These are phyloP conservation scores for Volvariella surrecta DNA, from an alignment of 1,284 basidiomycete genomes.

Conservation along the genomic window DNA sequence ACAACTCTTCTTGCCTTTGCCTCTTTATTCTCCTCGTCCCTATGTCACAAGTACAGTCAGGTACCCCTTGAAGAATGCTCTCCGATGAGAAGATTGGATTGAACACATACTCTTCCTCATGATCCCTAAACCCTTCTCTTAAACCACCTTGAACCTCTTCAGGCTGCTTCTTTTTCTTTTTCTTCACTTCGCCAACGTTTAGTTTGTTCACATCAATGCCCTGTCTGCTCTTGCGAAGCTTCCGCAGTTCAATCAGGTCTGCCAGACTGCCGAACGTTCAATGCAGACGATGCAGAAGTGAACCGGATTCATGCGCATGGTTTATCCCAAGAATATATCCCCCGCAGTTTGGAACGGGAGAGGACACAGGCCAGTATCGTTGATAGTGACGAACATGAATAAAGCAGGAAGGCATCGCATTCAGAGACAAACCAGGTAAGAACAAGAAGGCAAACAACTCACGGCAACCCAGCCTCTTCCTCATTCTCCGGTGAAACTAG, in stretches of 20 bases:
- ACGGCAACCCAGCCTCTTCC: constrained; percentile 42
- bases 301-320: no score
- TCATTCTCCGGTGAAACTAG: constrained; percentile 22
- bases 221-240: constrained; percentile 63
- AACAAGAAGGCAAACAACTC: constrained; percentile 20
- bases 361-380: no score
- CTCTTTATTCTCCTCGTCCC: constrained; percentile 55
- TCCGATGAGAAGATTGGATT: constrained; percentile 5
- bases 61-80: background rate
- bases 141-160: constrained; percentile 52
- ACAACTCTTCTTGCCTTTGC: constrained; percentile 70
- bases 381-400: background rate
- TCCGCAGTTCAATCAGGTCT: constrained; percentile 82
- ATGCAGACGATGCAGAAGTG: no score
- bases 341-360: no score
- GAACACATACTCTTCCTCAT: constrained; percentile 51
- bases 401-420: background rate
- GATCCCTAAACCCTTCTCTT: constrained; percentile 36
- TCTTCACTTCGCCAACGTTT: constrained; percentile 75
- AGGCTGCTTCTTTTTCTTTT: constrained; percentile 55
- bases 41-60: constrained; percentile 16
- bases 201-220: constrained; percentile 86
- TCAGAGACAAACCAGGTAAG: background rate
- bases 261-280: constrained; percentile 40
- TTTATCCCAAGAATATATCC: no score